These are phyloP conservation scores for Agrostemma githago DNA, from an alignment of 148 eudicot genomes.

Conservation along the genomic window DNA sequence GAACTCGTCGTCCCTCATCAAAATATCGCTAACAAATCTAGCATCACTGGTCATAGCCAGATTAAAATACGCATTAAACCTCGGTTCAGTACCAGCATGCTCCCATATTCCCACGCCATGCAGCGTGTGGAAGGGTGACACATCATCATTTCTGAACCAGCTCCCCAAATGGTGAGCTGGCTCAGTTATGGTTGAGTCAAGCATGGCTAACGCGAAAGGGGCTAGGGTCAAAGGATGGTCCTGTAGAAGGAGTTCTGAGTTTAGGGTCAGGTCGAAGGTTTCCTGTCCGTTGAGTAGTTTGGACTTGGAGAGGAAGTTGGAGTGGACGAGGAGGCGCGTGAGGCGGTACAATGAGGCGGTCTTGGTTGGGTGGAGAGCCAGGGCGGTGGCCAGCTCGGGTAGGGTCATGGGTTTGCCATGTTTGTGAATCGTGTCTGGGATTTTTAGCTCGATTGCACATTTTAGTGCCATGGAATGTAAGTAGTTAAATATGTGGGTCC, in stretches of 20 bases:
- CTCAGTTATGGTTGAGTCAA: conserved; percentile 20
- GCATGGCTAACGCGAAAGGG: conserved; percentile 16
- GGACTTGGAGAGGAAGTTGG: conserved; percentile 19
- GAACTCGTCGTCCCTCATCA: conserved; percentile 11
- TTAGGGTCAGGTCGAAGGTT: conserved; percentile 21
- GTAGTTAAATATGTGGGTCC: conserved; percentile 21
- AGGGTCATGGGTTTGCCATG: conserved; percentile 32
- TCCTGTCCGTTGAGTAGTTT: background rate
- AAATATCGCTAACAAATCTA: conserved; percentile 15
- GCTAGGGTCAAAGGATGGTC: conserved; percentile 20
- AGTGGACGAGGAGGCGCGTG: conserved; percentile 28
- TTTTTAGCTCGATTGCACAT: conserved; percentile 31
- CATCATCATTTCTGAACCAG: conserved; percentile 24
- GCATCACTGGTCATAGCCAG: conserved; percentile 39
- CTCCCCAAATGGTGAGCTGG: conserved; percentile 21
- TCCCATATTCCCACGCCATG: conserved; percentile 31
- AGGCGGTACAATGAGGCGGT: conserved; percentile 9
- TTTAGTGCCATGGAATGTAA: conserved; percentile 31
- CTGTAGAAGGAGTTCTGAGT: conserved; percentile 29
- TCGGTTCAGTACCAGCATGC: background rate
- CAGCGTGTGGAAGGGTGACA: conserved; percentile 24
- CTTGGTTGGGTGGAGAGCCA: conserved; percentile 22
- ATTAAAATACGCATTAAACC: conserved; percentile 18
- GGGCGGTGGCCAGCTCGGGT: conserved; percentile 6
- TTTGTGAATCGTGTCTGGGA: conserved; percentile 27